Evolutionary conservation across 2,329 filamentous ascomycete genomes (phyloP), one percentile per base, ranked within the genome.

Genomic region (Didymella arachidicola): DNA sequence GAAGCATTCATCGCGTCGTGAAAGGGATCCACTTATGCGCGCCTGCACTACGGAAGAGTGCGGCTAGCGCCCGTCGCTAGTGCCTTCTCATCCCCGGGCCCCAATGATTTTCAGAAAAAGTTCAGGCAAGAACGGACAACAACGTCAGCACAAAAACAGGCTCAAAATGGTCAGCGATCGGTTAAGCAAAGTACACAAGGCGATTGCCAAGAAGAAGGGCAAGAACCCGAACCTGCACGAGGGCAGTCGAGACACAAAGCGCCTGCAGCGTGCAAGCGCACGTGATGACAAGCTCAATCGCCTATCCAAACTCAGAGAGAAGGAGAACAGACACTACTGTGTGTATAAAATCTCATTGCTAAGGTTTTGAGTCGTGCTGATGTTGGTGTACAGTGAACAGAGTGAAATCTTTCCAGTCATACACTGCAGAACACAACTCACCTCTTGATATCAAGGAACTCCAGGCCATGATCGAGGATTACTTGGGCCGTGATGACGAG

Each of bases 131-230:
- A 34, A 14, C 53, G 52, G 38, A 39, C 49, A 48, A 56, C 59
- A 44, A 57, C 47, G 53, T 39, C 49, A 54, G 60, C 53, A 42
- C 48, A 59, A 44, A 56, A 53, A 29, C 51, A 59, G 22, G 39
- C 62, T 66, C 65, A 43, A 39, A 19, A 75, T 76, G 73, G 68
- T 71, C 42, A 73, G 70, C 62, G 89, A 87, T 73, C 86, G 89
- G 43, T 80, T 97, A 7, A 81, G 87, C 63, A 98, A 97, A 76
- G 90, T 95, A 19, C 87, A 90, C 63, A 98, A 98, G 80, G 87
- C 92, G 64, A 94, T 98, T 64, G 82, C 87, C 32, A 97, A 96
- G 81, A 97, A 97, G 84, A 87, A 90, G 66, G 87, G 87, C 64
- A 87, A 87, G 38, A 84, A 92, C 45, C 88, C 89, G 29, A 84